Evolutionary conservation across 176 grass and related monocot species (phyloP), one percentile per base, ranked within the genome.

Genomic region (Hordeum marinum): DNA sequence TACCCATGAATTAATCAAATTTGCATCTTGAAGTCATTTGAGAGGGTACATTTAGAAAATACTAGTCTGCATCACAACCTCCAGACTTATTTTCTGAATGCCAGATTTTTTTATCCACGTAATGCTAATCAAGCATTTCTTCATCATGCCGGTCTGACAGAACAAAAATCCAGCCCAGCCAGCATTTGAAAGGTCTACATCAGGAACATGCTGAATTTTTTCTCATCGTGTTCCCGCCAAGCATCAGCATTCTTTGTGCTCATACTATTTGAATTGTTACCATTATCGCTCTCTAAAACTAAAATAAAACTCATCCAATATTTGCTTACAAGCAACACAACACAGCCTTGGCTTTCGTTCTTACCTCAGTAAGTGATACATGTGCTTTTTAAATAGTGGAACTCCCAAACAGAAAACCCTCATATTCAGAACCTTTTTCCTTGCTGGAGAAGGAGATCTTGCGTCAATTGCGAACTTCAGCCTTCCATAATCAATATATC

Each of bases 401-500:
- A 89, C 79, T 86, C 75, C 66, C 60, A 88, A 89, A 86, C 78
- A 85, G 86, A 88, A 88, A 77, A 88, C 90, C 85, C 86, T 43
- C 85, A 87, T 75, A 80, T 81, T 91, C 75, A 84, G 80, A 84
- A 55, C 52, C 50, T 79, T 75, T 75, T 86, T 83, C 82, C 83
- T 88, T 75, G 66, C 83, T 79, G 83, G 72, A 78, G 71, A 88
- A 82, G 83, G 80, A 83, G 86, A 55, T 68, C 79, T 57, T 60
- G 64, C 27, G 41, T 89, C 68, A 89, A 83, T 71, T 80, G 84
- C 42, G 63, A 82, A 82, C 77, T 85, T 74, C 59, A 75, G 68
- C 85, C 77, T 73, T 87, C 78, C 88, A 81, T 82, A 72, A 90
- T 72, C 81, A 85, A 85, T 92, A 67, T 92, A 90, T 90, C 87